Percentiles rank a stretch among this genome's conserved stretches.
Conservation (phyloP, 2,329 filamentous ascomycete species). For the Fusarium decemcellulare region DNA sequence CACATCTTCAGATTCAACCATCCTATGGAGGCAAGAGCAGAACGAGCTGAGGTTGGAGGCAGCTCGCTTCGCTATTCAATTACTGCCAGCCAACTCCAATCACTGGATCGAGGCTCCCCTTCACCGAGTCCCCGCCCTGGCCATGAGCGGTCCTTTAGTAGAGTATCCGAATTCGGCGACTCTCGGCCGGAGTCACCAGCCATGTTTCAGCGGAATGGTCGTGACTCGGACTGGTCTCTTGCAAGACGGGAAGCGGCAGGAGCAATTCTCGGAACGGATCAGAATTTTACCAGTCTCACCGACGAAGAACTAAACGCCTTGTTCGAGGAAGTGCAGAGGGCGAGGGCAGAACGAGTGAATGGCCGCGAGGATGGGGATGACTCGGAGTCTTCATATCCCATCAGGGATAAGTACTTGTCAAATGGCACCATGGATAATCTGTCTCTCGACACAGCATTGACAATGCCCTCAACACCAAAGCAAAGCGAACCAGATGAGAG, state of each 20-base stretch:
- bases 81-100: conserved; percentile 72
- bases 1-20: conserved; percentile 99
- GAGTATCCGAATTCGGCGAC: conserved; percentile 83
- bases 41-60: conserved; percentile 85
- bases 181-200: conserved; percentile 86
- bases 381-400: conserved; percentile 90
- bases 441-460: conserved; percentile 93
- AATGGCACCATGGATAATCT: conserved; percentile 96
- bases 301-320: conserved; percentile 95
- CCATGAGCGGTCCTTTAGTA: conserved; percentile 87
- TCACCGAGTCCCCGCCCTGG: conserved; percentile 75
- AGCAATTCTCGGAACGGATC: conserved; percentile 89
- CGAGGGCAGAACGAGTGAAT: conserved; percentile 81
- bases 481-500: conserved; percentile 82
- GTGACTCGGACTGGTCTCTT: conserved; percentile 95
- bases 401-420: conserved; percentile 95
- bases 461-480: conserved; percentile 92
- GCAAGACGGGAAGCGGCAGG: conserved; percentile 93
- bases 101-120: conserved; percentile 69
- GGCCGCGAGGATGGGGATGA: conserved; percentile 88
- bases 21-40: conserved; percentile 93
- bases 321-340: conserved; percentile 93
- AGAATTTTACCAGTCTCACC: conserved; percentile 89
- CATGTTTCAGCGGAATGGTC: conserved; percentile 72
- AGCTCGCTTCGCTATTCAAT: conserved; percentile 89